Evolutionary conservation across 192 early-diverging fungal species (phyloP).

Genomic region (Backusella macrospora): DNA sequence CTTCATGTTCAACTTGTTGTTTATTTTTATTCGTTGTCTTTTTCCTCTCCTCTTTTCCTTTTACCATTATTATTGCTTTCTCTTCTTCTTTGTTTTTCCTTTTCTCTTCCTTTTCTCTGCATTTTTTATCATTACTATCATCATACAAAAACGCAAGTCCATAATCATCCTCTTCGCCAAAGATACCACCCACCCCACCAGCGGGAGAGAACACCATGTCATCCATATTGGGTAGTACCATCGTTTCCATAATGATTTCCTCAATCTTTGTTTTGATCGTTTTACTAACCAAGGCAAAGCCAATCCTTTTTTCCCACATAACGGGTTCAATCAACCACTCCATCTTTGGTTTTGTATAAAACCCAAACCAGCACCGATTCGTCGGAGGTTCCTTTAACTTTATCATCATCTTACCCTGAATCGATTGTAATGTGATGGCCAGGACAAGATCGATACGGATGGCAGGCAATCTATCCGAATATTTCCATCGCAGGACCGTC

Average conservation of each 20-base stretch:
- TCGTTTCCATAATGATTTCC: constrained; percentile 75
- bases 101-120: neutral
- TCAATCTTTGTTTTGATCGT: constrained; percentile 84
- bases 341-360: constrained; percentile 78
- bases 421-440: constrained; percentile 68
- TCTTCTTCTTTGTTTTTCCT: neutral
- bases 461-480: constrained; percentile 48
- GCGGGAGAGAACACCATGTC: constrained; percentile 81
- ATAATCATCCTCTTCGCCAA: constrained; percentile 1
- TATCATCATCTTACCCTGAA: constrained; percentile 79
- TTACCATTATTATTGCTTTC: neutral
- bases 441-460: constrained; percentile 80
- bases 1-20: neutral
- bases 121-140: neutral
- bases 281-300: constrained; percentile 73
- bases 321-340: constrained; percentile 76
- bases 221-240: constrained; percentile 92
- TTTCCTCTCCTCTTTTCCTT: neutral
- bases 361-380: constrained; percentile 88
- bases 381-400: constrained; percentile 81
- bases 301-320: constrained; percentile 81
- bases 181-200: constrained; percentile 58
- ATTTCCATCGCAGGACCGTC: constrained; percentile 51
- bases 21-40: neutral
- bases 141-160: neutral